Evolutionary conservation across 139 green algal species (phyloP).

Genomic region (Chlamydomonas sphaeroides): DNA sequence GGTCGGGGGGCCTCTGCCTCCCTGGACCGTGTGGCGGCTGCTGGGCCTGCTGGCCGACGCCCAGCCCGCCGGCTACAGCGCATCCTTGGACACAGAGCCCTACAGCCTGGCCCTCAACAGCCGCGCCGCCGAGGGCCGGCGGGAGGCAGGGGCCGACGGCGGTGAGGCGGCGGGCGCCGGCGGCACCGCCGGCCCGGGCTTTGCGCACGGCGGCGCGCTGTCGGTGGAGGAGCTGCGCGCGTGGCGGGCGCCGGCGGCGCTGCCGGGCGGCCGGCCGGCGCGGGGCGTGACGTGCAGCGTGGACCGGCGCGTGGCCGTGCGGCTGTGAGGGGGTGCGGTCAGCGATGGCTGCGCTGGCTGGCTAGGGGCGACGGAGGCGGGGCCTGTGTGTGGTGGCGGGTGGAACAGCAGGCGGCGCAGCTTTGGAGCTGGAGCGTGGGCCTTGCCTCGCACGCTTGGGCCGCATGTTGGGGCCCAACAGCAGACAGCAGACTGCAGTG

Average conservation of each 20-base stretch:
- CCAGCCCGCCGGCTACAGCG: neutral
- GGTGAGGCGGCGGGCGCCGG: neutral
- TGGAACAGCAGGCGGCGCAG: too few relatives aligned
- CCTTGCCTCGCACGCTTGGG: too few relatives aligned
- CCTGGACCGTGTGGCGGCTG: conserved; percentile 33
- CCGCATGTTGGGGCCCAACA: too few relatives aligned
- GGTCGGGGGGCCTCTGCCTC: conserved; percentile 21
- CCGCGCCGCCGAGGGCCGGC: conserved; percentile 3
- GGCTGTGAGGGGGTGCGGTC: too few relatives aligned
- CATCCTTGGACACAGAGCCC: conserved; percentile 2
- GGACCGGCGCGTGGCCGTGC: too few relatives aligned
- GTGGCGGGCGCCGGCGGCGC: conserved; percentile 16
- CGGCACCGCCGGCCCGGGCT: neutral
- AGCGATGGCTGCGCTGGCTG: too few relatives aligned
- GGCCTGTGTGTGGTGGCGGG: too few relatives aligned
- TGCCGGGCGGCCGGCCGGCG: conserved; percentile 21
- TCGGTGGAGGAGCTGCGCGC: conserved; percentile 14
- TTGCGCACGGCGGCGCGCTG: conserved; percentile 9
- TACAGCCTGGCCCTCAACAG: conserved; percentile 25
- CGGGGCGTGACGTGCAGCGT: conserved; percentile 7
- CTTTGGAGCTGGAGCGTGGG: too few relatives aligned
- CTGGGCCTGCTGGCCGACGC: neutral
- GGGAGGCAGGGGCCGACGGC: neutral
- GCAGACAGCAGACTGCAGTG: too few relatives aligned
- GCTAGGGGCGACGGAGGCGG: too few relatives aligned